phyloP scores from a whole-genome alignment of 2,329 filamentous ascomycete genomes.

The Nothopassalora personata region DNA sequence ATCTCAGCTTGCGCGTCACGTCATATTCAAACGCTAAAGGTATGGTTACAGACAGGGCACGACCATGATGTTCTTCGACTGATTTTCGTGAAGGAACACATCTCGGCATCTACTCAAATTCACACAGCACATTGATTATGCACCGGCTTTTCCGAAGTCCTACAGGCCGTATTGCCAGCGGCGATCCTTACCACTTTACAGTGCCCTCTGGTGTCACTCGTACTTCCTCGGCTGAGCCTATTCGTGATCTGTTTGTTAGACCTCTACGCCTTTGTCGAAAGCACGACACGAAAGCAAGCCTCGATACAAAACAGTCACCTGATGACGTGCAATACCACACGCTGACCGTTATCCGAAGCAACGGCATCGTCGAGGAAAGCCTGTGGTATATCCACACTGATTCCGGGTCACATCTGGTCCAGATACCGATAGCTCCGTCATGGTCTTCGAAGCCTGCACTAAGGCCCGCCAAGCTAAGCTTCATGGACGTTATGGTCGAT shows the following conservation, averaged over 20 bases:
- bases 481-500: background rate
- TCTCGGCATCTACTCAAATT: slow-evolving; percentile 9
- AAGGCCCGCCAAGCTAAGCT: background rate
- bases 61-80: background rate
- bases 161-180: background rate
- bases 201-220: background rate
- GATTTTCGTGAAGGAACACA: background rate
- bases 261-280: background rate
- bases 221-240: background rate
- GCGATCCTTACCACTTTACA: background rate
- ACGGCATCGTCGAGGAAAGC: background rate
- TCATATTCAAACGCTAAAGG: slow-evolving; percentile 29
- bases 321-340: background rate
- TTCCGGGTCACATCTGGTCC: background rate
- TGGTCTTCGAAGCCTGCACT: background rate
- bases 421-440: background rate
- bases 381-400: background rate
- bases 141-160: background rate
- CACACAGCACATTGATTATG: background rate
- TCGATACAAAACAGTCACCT: background rate
- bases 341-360: background rate
- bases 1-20: slow-evolving; percentile 44
- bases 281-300: background rate
- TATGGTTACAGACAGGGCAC: slow-evolving; percentile 14
- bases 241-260: background rate